Percentiles rank a stretch among this genome's conserved stretches.
phyloP scores from a whole-genome alignment of 495 filamentous ascomycete genomes.

The Cladorrhinum samala region DNA sequence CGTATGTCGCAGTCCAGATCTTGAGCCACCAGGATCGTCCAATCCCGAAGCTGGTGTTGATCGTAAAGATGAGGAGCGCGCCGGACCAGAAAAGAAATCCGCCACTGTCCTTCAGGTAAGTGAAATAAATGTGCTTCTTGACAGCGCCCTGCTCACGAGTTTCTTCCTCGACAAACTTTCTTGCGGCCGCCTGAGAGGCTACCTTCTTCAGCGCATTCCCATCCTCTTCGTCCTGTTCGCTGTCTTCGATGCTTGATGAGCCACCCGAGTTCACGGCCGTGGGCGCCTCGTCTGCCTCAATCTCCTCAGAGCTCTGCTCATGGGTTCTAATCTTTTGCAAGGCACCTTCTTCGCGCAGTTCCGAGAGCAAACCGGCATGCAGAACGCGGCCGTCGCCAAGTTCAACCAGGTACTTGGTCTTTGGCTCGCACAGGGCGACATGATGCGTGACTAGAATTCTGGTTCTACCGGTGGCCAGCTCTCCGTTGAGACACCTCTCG shows the following conservation, averaged over 20 bases:
- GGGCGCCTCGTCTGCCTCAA: conserved; percentile 37
- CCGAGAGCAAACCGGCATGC: conserved; percentile 53
- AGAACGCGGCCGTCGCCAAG: conserved; percentile 61
- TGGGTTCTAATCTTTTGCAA: conserved; percentile 55
- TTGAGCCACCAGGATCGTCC: conserved; percentile 62
- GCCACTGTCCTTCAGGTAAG: conserved; percentile 61
- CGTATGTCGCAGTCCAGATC: conserved; percentile 54
- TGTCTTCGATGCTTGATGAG: conserved; percentile 19
- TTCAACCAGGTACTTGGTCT: conserved; percentile 63
- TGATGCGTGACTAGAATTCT: conserved; percentile 80
- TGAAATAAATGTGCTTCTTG: conserved; percentile 53
- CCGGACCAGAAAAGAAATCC: conserved; percentile 57
- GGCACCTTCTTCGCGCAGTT: conserved; percentile 49
- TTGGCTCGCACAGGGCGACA: conserved; percentile 60
- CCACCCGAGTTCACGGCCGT: conserved; percentile 45
- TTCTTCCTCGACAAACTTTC: conserved; percentile 73
- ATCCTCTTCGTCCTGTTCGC: conserved; percentile 20
- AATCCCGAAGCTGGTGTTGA: conserved; percentile 41
- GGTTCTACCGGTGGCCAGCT: conserved; percentile 62
- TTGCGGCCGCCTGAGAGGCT: conserved; percentile 33
- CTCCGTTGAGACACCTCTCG: conserved; percentile 65
- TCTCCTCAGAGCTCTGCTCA: conserved; percentile 40
- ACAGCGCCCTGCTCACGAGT: conserved; percentile 60
- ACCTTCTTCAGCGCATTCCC: conserved; percentile 39
- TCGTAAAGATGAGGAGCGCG: conserved; percentile 45